Base-by-base conservation (phyloP, 768 basidiomycete species). In the Tricholoma bakamatsutake region DNA sequence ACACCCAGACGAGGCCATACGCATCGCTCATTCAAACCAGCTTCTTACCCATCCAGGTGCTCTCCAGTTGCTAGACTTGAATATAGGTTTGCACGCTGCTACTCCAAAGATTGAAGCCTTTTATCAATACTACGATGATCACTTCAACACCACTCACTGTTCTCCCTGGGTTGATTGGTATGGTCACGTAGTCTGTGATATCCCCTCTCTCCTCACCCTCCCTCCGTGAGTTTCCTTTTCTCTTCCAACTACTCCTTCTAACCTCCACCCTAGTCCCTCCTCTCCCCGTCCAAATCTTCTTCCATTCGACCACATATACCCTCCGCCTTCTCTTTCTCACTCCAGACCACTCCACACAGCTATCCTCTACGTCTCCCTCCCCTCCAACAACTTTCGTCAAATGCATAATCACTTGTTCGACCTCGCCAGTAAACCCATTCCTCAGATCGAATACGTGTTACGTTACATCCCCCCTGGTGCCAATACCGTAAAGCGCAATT, bases 121-220 rank as follows among this genome's bases (percentile, higher is more conserved):
- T 64, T 92, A 88, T 66, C 80, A 87, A 51, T 83, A 84, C 66
- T 95, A 93, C 61, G 61, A 67, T 50, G 67, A 74, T 60, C 64
- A 70, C 52, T 64, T 70, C 58, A 70, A 60, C 31, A 51, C 61
- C 9, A 65, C 71, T 7, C 64, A 69, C 5, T 88, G 85, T 62
- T 83, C 78, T 2, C 85, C 86, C 11, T 93, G 87, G 90, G 86
- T 90, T 10, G 89, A 89, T 54, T 91, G 88, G 90, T 87, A 91
- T 64, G 90, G 91, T 1, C 67, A 80, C 49, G 75, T 82, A 27
- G 78, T 87, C 1, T 93, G 91, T 64, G 83, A 88, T 59, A 76
- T 80, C 13, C 79, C 87, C 59, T 78, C 72, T 4, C 73, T 90
- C 50, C 71, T 73, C 18, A 76, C 73, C 35, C 4, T 74, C 71